Conservation (phyloP, 352 stramenopile species). For the Elongisporangium prolatum region DNA sequence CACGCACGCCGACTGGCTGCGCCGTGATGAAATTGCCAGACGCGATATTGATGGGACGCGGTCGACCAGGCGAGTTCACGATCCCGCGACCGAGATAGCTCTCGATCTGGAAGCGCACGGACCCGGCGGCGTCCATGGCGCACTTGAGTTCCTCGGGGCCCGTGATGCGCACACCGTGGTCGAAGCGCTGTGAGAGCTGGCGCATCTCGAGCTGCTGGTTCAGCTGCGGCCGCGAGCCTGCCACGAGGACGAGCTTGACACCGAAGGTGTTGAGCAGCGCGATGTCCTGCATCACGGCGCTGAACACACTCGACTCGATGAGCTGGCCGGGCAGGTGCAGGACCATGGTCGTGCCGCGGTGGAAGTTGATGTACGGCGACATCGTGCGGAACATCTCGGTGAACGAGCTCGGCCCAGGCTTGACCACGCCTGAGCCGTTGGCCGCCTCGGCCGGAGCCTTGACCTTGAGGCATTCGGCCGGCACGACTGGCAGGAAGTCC, state of each 20-base stretch:
- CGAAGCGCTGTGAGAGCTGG: constrained; percentile 67
- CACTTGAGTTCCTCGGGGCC: constrained; percentile 88
- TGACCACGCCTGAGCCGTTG: constrained; percentile 7
- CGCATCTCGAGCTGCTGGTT: constrained; percentile 83
- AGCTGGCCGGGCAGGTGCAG: constrained; percentile 95
- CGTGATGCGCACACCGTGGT: constrained; percentile 88
- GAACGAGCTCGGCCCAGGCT: constrained; percentile 56
- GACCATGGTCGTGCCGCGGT: constrained; percentile 93
- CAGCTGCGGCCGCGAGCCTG: constrained; percentile 94
- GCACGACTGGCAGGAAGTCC: constrained; percentile 72
- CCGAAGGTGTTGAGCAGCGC: constrained; percentile 94
- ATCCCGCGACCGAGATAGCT: constrained; percentile 80
- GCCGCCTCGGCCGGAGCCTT: constrained; percentile 21
- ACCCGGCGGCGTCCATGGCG: constrained; percentile 94
- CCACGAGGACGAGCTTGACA: constrained; percentile 93
- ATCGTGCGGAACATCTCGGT: constrained; percentile 94
- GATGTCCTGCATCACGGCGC: constrained; percentile 94
- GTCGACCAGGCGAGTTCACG: constrained; percentile 72
- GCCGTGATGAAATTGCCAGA: constrained; percentile 97
- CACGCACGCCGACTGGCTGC: constrained; percentile 83
- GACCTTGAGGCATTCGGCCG: constrained; percentile 71
- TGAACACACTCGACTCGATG: constrained; percentile 90
- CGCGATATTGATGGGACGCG: constrained; percentile 88
- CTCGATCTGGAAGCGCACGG: constrained; percentile 87
- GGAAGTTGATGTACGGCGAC: constrained; percentile 97